These are phyloP conservation scores for Phylloporus gajari DNA, from an alignment of 1,284 basidiomycete genomes.

Conservation along the genomic window DNA sequence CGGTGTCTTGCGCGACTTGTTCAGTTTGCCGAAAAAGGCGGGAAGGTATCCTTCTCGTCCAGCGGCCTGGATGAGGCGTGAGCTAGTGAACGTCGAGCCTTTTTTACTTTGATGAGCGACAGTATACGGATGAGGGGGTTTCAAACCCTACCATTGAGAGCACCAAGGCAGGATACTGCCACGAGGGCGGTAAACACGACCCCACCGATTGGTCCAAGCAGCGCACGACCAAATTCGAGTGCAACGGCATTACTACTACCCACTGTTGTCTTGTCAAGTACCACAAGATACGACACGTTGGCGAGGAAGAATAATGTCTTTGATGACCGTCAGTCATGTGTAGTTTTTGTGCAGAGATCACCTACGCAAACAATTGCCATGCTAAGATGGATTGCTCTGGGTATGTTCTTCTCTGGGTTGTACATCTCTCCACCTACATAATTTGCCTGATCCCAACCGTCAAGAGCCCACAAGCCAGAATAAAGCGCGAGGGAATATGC, in stretches of 20 bases:
- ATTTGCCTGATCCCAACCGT: constrained; percentile 92
- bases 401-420: constrained; percentile 86
- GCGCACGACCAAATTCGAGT: constrained; percentile 89
- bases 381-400: constrained; percentile 88
- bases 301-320: constrained; percentile 82
- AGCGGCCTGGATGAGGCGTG: constrained; percentile 88
- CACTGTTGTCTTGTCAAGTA: constrained; percentile 84
- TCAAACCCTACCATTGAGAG: constrained; percentile 76
- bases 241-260: constrained; percentile 92
- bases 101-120: constrained; percentile 22
- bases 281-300: constrained; percentile 93
- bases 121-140: neutral
- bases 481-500: constrained; percentile 94
- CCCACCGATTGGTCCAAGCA: constrained; percentile 89
- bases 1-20: constrained; percentile 81
- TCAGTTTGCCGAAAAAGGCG: constrained; percentile 79
- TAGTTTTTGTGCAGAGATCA: constrained; percentile 7
- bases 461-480: constrained; percentile 95
- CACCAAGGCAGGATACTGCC: constrained; percentile 93
- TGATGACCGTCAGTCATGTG: constrained; percentile 1
- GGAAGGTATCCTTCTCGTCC: constrained; percentile 91
- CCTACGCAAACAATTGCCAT: constrained; percentile 82
- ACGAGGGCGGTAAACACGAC: constrained; percentile 90
- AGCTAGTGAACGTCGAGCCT: constrained; percentile 85
- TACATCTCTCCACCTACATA: constrained; percentile 95